These are phyloP conservation scores for Debaryomyces subglobosus DNA, from an alignment of 1,139 yeast genomes.

Conservation along the genomic window DNA sequence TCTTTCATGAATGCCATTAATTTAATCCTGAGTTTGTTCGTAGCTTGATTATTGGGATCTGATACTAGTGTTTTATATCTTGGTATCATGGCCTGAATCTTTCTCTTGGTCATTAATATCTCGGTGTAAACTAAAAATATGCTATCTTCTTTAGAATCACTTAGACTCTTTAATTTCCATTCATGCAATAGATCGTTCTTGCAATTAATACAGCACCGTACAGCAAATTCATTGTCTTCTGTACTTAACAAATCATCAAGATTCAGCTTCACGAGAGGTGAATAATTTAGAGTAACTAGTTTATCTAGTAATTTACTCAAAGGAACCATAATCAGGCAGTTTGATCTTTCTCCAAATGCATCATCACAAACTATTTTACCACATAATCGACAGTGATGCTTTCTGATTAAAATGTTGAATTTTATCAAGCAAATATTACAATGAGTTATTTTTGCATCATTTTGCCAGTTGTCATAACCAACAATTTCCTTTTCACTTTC, in stretches of 20 bases:
- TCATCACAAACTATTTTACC: slow-evolving; percentile 84
- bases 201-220: slow-evolving; percentile 70
- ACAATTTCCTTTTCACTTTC: slow-evolving; percentile 56
- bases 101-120: slow-evolving; percentile 36
- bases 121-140: slow-evolving; percentile 36
- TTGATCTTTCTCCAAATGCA: slow-evolving; percentile 32
- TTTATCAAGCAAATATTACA: slow-evolving; percentile 67
- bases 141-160: slow-evolving; percentile 12
- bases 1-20: slow-evolving; percentile 37
- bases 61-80: slow-evolving; percentile 26
- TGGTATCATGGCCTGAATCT: slow-evolving; percentile 35
- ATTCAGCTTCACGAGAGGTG: slow-evolving; percentile 29
- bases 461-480: slow-evolving; percentile 61
- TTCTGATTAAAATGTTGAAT: slow-evolving; percentile 65
- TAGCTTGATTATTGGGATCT: slow-evolving; percentile 14
- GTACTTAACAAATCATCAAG: slow-evolving; percentile 17
- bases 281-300: slow-evolving; percentile 41
- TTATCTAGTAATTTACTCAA: slow-evolving; percentile 49
- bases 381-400: slow-evolving; percentile 88
- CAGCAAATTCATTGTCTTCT: slow-evolving; percentile 18
- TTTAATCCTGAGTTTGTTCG: slow-evolving; percentile 29
- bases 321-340: slow-evolving; percentile 77
- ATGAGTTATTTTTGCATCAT: slow-evolving; percentile 48
- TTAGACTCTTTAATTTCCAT: slow-evolving; percentile 51
- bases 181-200: slow-evolving; percentile 62